Evolutionary conservation across 768 basidiomycete genomes (phyloP).

Genomic region (Roridomyces roridus): DNA sequence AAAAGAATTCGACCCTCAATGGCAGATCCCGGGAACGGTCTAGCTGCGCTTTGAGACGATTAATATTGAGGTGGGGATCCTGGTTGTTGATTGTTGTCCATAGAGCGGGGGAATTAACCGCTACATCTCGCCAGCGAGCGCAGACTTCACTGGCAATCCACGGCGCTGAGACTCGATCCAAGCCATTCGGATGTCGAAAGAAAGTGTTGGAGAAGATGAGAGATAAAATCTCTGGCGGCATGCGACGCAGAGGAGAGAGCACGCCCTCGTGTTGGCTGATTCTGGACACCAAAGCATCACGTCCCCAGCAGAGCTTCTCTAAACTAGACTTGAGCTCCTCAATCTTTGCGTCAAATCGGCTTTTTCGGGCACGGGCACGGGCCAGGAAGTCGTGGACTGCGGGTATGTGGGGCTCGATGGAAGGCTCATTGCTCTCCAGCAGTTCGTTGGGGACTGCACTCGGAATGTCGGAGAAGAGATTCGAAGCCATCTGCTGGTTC

Average conservation of each 20-base stretch:
- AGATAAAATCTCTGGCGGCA: constrained; percentile 7
- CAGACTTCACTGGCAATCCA: constrained; percentile 6
- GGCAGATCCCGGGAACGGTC: background rate
- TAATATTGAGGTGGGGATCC: background rate
- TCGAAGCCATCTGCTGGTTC: too few species aligned
- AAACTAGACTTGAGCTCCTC: background rate
- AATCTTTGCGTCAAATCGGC: background rate
- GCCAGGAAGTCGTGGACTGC: background rate
- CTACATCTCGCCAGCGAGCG: constrained; percentile 4
- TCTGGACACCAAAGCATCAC: background rate
- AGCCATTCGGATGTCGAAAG: background rate
- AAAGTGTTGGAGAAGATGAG: background rate
- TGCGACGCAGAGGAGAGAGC: constrained; percentile 7
- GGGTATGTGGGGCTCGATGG: background rate
- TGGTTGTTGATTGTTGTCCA: background rate
- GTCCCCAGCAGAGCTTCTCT: background rate
- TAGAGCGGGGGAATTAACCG: background rate
- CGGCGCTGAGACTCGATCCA: background rate
- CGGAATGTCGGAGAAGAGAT: background rate
- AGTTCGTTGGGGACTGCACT: background rate
- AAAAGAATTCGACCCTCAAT: background rate
- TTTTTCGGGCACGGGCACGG: background rate
- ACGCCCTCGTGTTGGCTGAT: background rate
- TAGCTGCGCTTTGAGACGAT: background rate
- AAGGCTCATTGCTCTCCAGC: background rate